Conservation (phyloP, 345 rosid genomes). For the Heritiera littoralis region DNA sequence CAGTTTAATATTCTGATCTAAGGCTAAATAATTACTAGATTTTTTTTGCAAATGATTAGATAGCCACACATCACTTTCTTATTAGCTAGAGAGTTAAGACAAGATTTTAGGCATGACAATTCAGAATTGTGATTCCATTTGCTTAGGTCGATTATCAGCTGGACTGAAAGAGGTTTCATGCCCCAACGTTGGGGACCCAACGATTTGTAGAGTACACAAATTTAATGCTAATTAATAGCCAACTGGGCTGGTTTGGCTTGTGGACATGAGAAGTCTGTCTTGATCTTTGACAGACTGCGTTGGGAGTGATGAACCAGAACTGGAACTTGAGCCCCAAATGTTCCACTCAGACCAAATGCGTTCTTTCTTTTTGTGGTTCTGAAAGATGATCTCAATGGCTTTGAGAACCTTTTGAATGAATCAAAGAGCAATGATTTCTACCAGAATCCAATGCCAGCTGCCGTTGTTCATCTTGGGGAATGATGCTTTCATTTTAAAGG, state of each 20-base stretch:
- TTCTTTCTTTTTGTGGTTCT: not conserved
- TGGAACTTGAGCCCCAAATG: conserved; percentile 16
- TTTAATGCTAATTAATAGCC: conserved; percentile 15
- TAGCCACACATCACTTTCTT: not conserved
- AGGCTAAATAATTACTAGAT: not conserved
- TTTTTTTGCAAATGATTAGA: not conserved
- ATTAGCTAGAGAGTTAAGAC: not conserved
- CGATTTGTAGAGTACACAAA: conserved; percentile 21
- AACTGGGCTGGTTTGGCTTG: not conserved
- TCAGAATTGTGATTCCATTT: not conserved
- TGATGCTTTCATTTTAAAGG: no score
- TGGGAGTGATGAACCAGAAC: not conserved
- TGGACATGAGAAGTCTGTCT: conserved; percentile 15
- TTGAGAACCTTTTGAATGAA: not conserved
- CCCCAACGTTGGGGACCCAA: not conserved
- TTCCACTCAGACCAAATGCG: conserved; percentile 6
- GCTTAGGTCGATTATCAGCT: conserved; percentile 2
- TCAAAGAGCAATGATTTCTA: not conserved
- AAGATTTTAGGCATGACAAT: not conserved
- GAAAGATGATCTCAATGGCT: not conserved
- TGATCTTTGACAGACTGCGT: conserved; percentile 17
- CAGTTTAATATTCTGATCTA: not conserved
- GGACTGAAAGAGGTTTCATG: conserved; percentile 2
- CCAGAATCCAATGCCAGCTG: not conserved
- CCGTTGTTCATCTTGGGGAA: not conserved